Percentiles rank a stretch among this genome's conserved stretches.
phyloP scores from a whole-genome alignment of 495 filamentous ascomycete species.

The Tuber brumale region DNA sequence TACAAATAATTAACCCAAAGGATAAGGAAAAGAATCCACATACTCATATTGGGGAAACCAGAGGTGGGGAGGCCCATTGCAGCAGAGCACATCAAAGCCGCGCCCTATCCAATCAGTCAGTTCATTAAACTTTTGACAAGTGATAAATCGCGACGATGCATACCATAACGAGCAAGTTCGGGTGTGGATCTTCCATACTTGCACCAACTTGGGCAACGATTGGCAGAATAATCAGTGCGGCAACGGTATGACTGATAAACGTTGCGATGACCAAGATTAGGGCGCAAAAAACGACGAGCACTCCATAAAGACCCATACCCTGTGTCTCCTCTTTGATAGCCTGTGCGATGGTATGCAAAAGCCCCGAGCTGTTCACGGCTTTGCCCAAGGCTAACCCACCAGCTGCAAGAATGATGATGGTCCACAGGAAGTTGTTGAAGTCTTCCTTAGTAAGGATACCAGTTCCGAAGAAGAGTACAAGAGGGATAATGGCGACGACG shows the following conservation, averaged over 20 bases:
- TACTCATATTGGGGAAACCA: slow-evolving; percentile 99
- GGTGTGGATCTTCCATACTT: slow-evolving; percentile 78
- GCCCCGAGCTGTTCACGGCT: slow-evolving; percentile 83
- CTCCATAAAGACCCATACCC: slow-evolving; percentile 74
- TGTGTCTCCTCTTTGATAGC: slow-evolving; percentile 66
- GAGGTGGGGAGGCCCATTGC: slow-evolving; percentile 89
- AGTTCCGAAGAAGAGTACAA: slow-evolving; percentile 92
- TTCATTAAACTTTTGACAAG: neutral
- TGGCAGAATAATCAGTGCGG: slow-evolving; percentile 88
- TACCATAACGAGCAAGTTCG: slow-evolving; percentile 86
- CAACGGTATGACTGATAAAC: slow-evolving; percentile 97
- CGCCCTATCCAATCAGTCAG: slow-evolving; percentile 35
- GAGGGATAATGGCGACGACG: slow-evolving; percentile 90
- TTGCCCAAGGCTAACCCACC: slow-evolving; percentile 90
- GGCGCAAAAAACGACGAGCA: slow-evolving; percentile 75
- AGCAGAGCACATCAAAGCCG: slow-evolving; percentile 59
- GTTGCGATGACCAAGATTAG: slow-evolving; percentile 91
- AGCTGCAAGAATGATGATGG: slow-evolving; percentile 96
- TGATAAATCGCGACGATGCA: slow-evolving; percentile 45
- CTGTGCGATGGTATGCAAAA: slow-evolving; percentile 81
- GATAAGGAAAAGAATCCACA: slow-evolving; percentile 44
- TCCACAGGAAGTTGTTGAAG: slow-evolving; percentile 99
- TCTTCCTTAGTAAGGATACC: slow-evolving; percentile 98
- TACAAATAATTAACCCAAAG: slow-evolving; percentile 14
- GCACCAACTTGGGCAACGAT: slow-evolving; percentile 79